phyloP scores from a whole-genome alignment of 1,284 basidiomycete genomes.

The Golubevia sp. region DNA sequence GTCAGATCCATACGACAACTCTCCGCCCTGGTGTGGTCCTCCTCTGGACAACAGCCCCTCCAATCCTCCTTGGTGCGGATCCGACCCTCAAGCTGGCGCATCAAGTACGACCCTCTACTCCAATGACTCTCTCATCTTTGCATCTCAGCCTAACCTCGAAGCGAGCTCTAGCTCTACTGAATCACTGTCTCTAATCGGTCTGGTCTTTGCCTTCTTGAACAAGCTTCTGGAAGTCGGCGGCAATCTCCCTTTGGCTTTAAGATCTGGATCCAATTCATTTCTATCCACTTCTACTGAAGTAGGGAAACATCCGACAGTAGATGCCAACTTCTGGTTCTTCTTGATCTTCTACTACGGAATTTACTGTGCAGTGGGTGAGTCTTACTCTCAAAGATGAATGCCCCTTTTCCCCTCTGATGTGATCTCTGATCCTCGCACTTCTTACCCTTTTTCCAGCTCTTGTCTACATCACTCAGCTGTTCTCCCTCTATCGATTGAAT shows the following conservation, averaged over 20 bases:
- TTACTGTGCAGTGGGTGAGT: no score
- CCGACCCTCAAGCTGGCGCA: no score
- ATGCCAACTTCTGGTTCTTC: slow-evolving; percentile 60
- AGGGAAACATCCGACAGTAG: background rate
- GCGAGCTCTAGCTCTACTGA: no score
- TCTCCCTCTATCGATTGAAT: slow-evolving; percentile 65
- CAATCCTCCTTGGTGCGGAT: slow-evolving; percentile 37
- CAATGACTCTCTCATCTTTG: background rate
- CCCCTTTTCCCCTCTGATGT: slow-evolving; percentile 61
- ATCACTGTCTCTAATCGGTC: no score
- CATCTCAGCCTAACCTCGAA: no score
- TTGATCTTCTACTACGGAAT: slow-evolving; percentile 56
- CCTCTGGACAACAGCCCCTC: slow-evolving; percentile 2
- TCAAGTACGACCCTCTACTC: no score
- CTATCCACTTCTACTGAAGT: no score
- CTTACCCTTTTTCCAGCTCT: slow-evolving; percentile 51
- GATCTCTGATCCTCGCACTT: background rate
- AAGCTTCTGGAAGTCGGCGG: no score
- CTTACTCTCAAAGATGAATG: slow-evolving; percentile 65
- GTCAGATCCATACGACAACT: slow-evolving; percentile 62
- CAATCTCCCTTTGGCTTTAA: no score
- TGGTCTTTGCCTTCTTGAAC: no score
- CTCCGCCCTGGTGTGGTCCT: background rate
- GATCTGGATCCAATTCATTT: no score
- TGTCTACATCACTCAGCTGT: slow-evolving; percentile 68